Evolutionary conservation across 163 green algal genomes (phyloP).

Genomic region (Chlamydomonas reinhardtii): DNA sequence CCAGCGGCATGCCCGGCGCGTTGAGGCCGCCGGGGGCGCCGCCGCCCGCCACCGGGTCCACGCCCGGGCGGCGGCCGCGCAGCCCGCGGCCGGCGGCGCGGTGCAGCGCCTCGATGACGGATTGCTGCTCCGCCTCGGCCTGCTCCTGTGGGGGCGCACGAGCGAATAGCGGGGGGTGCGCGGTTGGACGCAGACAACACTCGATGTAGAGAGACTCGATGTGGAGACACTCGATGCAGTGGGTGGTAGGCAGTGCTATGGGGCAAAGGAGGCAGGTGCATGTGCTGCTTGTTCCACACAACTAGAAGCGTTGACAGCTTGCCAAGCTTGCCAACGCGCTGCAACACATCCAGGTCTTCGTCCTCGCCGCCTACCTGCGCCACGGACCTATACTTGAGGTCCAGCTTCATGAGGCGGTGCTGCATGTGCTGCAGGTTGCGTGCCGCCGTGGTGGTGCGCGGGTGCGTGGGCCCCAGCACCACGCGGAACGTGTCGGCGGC

Average conservation of each 20-base stretch:
- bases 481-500: slow-evolving; percentile 50
- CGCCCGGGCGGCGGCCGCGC: neutral
- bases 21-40: neutral
- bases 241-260: no score
- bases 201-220: no score
- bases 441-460: slow-evolving; percentile 45
- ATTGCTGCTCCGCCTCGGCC: slow-evolving; percentile 8
- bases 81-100: neutral
- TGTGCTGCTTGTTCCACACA: no score
- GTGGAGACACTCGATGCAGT: no score
- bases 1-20: neutral
- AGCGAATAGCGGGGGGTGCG: no score
- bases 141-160: slow-evolving; percentile 14
- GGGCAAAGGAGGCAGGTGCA: no score
- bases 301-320: no score
- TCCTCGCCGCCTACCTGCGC: slow-evolving; percentile 34
- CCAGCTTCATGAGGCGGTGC: slow-evolving; percentile 61
- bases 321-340: no score
- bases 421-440: slow-evolving; percentile 60
- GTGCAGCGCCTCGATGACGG: slow-evolving; percentile 19
- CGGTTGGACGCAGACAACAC: no score
- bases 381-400: slow-evolving; percentile 52
- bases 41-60: slow-evolving; percentile 2
- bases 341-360: no score
- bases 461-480: slow-evolving; percentile 51